These are phyloP conservation scores for Tolypocladium nubicola DNA, from an alignment of 2,329 filamentous ascomycete species.

Conservation along the genomic window DNA sequence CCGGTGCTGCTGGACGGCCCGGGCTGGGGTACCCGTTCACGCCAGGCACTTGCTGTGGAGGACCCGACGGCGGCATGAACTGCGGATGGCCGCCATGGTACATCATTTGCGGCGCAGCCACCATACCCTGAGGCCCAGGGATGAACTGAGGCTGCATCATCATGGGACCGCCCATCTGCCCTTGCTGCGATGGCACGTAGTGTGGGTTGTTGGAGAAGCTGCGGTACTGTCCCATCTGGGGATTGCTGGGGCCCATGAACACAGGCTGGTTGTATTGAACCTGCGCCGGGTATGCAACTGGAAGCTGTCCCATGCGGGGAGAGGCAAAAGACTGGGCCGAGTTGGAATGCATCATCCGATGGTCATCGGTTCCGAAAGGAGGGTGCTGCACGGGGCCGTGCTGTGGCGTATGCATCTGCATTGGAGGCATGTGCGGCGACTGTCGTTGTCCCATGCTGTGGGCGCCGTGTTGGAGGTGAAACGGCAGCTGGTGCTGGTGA, in stretches of 20 bases:
- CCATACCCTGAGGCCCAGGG: slow-evolving; percentile 59
- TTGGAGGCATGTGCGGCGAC: slow-evolving; percentile 66
- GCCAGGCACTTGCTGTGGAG: slow-evolving; percentile 50
- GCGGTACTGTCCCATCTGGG: slow-evolving; percentile 60
- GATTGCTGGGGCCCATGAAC: slow-evolving; percentile 58
- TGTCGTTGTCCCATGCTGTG: slow-evolving; percentile 58
- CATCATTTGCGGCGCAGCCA: slow-evolving; percentile 68
- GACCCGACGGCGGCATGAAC: slow-evolving; percentile 51
- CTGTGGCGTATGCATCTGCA: slow-evolving; percentile 66
- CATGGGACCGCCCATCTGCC: slow-evolving; percentile 65
- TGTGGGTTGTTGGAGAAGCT: slow-evolving; percentile 61
- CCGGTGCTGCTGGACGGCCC: slow-evolving; percentile 63
- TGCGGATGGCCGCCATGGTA: slow-evolving; percentile 57
- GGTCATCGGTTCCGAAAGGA: slow-evolving; percentile 67
- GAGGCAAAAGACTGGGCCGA: slow-evolving; percentile 80
- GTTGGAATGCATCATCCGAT: slow-evolving; percentile 80
- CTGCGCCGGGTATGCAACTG: slow-evolving; percentile 61
- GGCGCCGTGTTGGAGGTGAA: slow-evolving; percentile 67
- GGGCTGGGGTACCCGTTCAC: slow-evolving; percentile 82
- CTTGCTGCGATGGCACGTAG: slow-evolving; percentile 60
- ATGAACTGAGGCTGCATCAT: slow-evolving; percentile 78
- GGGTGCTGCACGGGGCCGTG: slow-evolving; percentile 56
- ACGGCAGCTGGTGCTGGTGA: slow-evolving; percentile 75
- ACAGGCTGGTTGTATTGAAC: slow-evolving; percentile 63
- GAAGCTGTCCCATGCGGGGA: slow-evolving; percentile 62